Percentiles rank a stretch among this genome's conserved stretches.
Evolutionary conservation across 2,329 filamentous ascomycete genomes (phyloP).

Genomic region (Alternaria sp.): DNA sequence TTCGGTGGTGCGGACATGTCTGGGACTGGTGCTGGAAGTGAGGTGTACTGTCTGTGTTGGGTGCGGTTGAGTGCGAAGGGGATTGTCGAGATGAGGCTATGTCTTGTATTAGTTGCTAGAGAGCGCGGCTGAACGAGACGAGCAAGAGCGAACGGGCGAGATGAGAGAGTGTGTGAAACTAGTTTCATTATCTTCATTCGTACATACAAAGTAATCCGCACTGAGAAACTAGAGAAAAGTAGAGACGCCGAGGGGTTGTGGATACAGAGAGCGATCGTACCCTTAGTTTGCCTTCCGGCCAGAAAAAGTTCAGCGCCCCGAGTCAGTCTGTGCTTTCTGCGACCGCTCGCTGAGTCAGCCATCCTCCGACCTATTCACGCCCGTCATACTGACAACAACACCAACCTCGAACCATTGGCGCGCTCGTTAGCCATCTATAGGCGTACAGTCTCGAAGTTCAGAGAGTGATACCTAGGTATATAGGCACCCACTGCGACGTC

Average conservation of each 20-base stretch:
- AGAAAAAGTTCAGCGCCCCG: slow-evolving; percentile 12
- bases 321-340: slow-evolving; percentile 12
- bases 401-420: not conserved
- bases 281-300: slow-evolving; percentile 1
- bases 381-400: not conserved
- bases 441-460: not conserved
- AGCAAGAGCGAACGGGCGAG: slow-evolving; percentile 26
- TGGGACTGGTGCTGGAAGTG: slow-evolving; percentile 1
- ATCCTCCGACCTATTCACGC: not conserved
- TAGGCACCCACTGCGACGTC: too few species aligned
- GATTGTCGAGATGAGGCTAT: slow-evolving; percentile 16
- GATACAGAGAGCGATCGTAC: not conserved
- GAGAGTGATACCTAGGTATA: too few species aligned
- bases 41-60: slow-evolving; percentile 18
- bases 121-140: slow-evolving; percentile 20
- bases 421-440: not conserved
- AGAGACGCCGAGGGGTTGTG: slow-evolving; percentile 5
- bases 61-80: slow-evolving; percentile 9
- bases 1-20: slow-evolving; percentile 33
- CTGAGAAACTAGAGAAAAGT: slow-evolving; percentile 11
- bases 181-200: slow-evolving; percentile 32
- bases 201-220: slow-evolving; percentile 28
- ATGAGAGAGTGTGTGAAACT: slow-evolving; percentile 28
- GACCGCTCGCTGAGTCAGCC: slow-evolving; percentile 5
- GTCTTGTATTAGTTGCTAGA: slow-evolving; percentile 27